Evolutionary conservation across 164 flowering plant genomes (phyloP).

Genomic region (Vitis rupestris): DNA sequence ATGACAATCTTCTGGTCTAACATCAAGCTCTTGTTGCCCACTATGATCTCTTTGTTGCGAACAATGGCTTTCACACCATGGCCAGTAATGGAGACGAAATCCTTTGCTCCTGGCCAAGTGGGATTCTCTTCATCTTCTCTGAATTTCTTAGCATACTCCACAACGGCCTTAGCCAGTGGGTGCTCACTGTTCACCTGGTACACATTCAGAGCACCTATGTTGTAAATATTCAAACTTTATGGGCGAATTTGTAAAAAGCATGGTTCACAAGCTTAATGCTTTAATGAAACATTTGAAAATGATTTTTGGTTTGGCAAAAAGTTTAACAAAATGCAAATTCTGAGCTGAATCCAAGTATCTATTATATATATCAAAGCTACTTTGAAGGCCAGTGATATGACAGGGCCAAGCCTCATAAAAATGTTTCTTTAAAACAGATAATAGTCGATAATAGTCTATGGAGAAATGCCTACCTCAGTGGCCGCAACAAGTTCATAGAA

Average conservation of each 20-base stretch:
- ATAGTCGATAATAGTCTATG: neutral
- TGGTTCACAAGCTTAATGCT: no score
- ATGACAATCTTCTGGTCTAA: conserved; percentile 43
- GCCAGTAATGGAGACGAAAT: conserved; percentile 65
- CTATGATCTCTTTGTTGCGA: conserved; percentile 50
- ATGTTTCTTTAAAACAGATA: neutral
- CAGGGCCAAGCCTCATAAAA: no score
- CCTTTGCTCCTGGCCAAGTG: conserved; percentile 50
- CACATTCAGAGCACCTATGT: neutral
- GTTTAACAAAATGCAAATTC: no score
- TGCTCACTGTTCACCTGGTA: conserved; percentile 83
- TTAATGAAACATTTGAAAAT: no score
- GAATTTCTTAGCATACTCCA: conserved; percentile 72
- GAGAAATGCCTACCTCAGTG: conserved; percentile 54
- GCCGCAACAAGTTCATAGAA: conserved; percentile 80
- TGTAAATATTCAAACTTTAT: neutral
- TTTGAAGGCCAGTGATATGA: no score
- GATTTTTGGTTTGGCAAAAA: no score
- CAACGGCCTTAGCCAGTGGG: conserved; percentile 84
- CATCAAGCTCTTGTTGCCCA: conserved; percentile 86
- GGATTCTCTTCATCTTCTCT: conserved; percentile 39
- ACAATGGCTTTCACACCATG: conserved; percentile 78
- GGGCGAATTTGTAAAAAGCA: no score
- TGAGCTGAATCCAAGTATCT: no score
- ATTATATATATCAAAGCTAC: no score